Base-by-base conservation (phyloP, 208 protist species). In the Phytomonas sp. region DNA sequence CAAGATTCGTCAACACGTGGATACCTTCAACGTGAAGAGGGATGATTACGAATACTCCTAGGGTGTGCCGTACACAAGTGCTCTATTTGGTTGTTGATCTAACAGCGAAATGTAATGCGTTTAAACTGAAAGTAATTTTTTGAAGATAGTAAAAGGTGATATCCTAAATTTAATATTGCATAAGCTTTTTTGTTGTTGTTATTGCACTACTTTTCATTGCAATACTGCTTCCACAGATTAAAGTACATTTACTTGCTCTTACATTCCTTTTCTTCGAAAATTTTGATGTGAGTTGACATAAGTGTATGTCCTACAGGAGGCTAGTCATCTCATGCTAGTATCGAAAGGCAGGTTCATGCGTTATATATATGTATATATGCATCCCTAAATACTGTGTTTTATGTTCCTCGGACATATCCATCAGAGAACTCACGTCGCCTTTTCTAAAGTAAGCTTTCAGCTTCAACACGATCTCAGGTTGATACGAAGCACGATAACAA, bases 1-100 rank as follows among this genome's bases (percentile, higher is more conserved):
- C 76, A 96, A 94, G 82, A 94, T 96, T 30, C 83, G 87, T 56
- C 78, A 94, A 69, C 85, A 95, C 67, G 88, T 97, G 61, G 87
- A 92, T 71, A 87, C 76, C 6, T 97, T 95, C 74, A 95, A 95
- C 56, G 85, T 89, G 3, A 82, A 90, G 59, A 81, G 80, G 32
- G 89, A 97, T 66, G 93, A 97, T 70, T 96, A 88, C 66, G 81
- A 88, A 31, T 92, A 93, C 71, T 78, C 66, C 32, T 80, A 76
- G 28, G 46, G 34, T 68, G 36, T 70, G 43, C 23, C 23, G 5
- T 69, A 11, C 68, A 17, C 15, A 20, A 20, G 1, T 46, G 13
- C 15, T 46, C 4, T 46, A 20, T 46, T 46, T 46, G 40, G 40
- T 9, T 46, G 40, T 17, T 46, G 40, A 17, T 4, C 11, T 4